Evolutionary conservation across 2,329 filamentous ascomycete species (phyloP), one percentile per base, ranked within the genome.

Genomic region (Dactylellina parvicollis): DNA sequence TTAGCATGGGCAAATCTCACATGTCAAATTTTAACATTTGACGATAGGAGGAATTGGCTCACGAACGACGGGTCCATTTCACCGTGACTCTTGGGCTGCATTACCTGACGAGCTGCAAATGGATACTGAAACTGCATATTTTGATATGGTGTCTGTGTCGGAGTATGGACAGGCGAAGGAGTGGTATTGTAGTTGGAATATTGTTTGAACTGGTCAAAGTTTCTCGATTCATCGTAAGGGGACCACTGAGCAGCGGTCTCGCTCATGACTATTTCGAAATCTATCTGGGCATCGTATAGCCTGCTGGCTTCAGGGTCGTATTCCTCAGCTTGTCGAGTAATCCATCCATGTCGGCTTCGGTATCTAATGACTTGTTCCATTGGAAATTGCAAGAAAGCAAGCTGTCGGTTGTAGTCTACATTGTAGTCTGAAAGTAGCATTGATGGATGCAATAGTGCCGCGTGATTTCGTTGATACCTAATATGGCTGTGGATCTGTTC

Each of bases 401-500:
- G 67, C n/a, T 64, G 67, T 18, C 67, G 50, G 20, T 57, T 55
- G 44, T 72, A 72, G 28, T 72, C 67, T 1, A 72, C 67, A 40
- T 72, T 72, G 52, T 72, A 72, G 10, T 72, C 67, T 14, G 67
- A 62, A n/a, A 72, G 50, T 16, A 72, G 59, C 59, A 72, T 72
- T 5, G 67, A 72, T 47, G 67, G 67, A 32, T 72, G 67, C 16
- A 72, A 26, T 5, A 72, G 52, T 8, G 67, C 60, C 3, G 69
- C 69, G 24, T 74, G 60, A 28, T 74, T 67, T 36, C 60, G 62
- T 50, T 67, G 69, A 20, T 66, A 50, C 36, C 60, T 46, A 26
- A 74, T 50, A 20, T 61, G 69, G 8, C 69, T 65, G 47, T 92
- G 88, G 78, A 97, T 96, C 79, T 95, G 90, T 80, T 96, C 92